These are phyloP conservation scores for Nemania diffusa DNA, from an alignment of 2,329 filamentous ascomycete species.

Conservation along the genomic window DNA sequence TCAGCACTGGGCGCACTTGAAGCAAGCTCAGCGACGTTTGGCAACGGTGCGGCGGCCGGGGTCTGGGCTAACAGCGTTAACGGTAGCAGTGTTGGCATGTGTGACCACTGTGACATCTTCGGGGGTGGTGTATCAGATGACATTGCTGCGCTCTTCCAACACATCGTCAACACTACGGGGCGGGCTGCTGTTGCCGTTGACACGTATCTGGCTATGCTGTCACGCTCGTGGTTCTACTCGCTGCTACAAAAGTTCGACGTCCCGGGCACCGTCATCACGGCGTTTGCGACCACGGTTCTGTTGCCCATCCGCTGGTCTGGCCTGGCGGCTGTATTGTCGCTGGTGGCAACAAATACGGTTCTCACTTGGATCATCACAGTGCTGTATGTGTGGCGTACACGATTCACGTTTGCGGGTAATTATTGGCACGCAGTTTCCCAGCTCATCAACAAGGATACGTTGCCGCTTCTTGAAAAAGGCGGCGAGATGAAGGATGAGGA, in stretches of 20 bases:
- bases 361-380: neutral
- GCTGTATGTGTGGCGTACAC: neutral
- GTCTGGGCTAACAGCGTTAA: neutral
- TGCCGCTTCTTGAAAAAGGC: neutral
- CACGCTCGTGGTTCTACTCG: constrained; percentile 18
- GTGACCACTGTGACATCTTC: neutral
- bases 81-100: neutral
- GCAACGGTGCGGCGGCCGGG: no score
- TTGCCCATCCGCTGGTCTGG: constrained; percentile 11
- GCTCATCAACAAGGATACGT: neutral
- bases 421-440: constrained; percentile 13
- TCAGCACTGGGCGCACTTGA: no score
- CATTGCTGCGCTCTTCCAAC: constrained; percentile 1
- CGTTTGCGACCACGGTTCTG: neutral
- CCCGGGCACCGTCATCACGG: neutral
- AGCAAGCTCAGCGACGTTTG: no score
- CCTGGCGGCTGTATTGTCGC: neutral
- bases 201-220: constrained; percentile 5
- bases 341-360: neutral
- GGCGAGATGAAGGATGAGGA: constrained; percentile 16
- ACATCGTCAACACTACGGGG: constrained; percentile 7
- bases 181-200: constrained; percentile 18
- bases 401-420: neutral
- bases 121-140: neutral
- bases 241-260: constrained; percentile 15